Evolutionary conservation across 352 stramenopile species (phyloP).

Genomic region (Phytophthora multivora): DNA sequence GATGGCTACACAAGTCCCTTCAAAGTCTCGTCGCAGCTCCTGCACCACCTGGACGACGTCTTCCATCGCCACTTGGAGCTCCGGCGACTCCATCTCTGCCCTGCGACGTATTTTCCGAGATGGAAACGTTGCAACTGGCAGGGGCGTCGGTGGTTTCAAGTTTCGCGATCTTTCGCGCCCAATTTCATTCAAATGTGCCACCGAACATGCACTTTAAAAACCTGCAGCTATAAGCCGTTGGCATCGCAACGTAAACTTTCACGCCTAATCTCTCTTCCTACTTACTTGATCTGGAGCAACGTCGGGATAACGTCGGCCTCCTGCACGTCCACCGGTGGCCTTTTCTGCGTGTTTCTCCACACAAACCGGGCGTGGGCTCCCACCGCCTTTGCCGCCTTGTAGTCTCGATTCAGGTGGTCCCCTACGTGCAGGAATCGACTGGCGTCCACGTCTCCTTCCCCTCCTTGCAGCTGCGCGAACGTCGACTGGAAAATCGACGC

Average conservation of each 20-base stretch:
- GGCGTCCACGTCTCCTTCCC: background rate
- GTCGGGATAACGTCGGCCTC: conserved; percentile 35
- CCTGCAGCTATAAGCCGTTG: background rate
- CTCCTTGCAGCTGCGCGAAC: conserved; percentile 36
- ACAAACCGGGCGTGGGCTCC: conserved; percentile 55
- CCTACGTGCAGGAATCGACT: conserved; percentile 62
- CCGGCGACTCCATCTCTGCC: conserved; percentile 11
- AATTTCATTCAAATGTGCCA: conserved; percentile 5
- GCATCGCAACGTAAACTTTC: background rate
- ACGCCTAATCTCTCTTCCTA: background rate
- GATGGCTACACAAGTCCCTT: conserved; percentile 49
- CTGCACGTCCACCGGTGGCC: conserved; percentile 4
- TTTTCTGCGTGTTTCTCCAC: conserved; percentile 16
- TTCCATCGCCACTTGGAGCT: conserved; percentile 1
- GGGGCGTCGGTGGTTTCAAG: conserved; percentile 21
- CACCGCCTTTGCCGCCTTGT: conserved; percentile 40
- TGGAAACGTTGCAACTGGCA: background rate
- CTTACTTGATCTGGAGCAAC: conserved; percentile 33
- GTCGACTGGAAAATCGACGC: conserved; percentile 62
- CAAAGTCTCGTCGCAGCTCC: conserved; percentile 59
- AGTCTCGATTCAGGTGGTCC: conserved; percentile 63
- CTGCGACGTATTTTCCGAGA: conserved; percentile 3
- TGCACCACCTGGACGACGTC: conserved; percentile 14
- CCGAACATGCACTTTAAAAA: conserved; percentile 1
- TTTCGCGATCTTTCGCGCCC: conserved; percentile 4